Percentiles rank a stretch among this genome's conserved stretches.
These are phyloP conservation scores for Leavenworthia alabamica DNA, from an alignment of 345 rosid species.

Conservation along the genomic window DNA sequence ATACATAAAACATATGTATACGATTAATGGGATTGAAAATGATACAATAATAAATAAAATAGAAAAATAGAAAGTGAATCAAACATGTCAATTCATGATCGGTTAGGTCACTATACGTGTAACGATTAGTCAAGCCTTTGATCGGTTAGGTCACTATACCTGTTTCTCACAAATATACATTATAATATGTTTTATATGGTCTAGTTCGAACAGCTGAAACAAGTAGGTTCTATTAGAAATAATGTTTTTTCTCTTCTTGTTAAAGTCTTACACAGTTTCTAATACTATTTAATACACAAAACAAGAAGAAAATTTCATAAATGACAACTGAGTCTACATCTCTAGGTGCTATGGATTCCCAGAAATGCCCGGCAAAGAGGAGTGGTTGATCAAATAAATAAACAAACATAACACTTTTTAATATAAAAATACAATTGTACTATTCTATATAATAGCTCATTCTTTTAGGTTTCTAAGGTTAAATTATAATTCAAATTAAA, in stretches of 20 bases:
- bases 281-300: background rate
- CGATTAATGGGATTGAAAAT: no score
- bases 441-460: background rate
- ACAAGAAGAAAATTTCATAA: background rate
- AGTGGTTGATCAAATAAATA: slow-evolving; percentile 19
- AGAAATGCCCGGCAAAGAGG: slow-evolving; percentile 19
- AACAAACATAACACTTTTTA: slow-evolving; percentile 2
- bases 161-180: background rate
- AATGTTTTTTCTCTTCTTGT: background rate
- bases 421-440: background rate
- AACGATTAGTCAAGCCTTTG: background rate
- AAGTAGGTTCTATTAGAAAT: background rate
- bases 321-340: background rate
- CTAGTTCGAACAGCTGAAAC: background rate
- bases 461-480: background rate
- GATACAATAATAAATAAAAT: no score
- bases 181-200: background rate
- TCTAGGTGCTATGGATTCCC: slow-evolving; percentile 20
- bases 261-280: background rate
- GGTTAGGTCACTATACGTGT: slow-evolving; percentile 8
- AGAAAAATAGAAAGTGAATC: no score
- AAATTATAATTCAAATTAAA: background rate
- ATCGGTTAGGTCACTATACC: background rate
- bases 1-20: no score
- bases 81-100: background rate